Base-by-base conservation (phyloP, 2,329 filamentous ascomycete species). In the Ophiostoma himal-ulmi region DNA sequence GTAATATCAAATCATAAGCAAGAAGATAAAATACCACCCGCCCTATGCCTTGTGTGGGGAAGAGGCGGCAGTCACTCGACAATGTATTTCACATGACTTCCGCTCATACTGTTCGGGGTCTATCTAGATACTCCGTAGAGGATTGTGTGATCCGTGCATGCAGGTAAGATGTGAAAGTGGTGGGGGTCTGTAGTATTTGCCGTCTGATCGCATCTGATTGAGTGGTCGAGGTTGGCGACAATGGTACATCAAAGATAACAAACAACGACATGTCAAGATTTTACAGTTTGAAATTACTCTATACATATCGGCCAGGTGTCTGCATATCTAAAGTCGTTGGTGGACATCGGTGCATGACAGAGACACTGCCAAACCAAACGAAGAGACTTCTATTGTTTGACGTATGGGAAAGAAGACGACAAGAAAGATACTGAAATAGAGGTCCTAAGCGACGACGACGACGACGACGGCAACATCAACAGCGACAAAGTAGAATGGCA, bases 11-110 rank as follows among this genome's bases (percentile, higher is more conserved):
- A 26, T 30, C 22, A 11, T 11, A 44, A 48, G 48, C 48, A 54
- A 54, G 22, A 14, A 14, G 17, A 48, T 20, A 13, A 10, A 26
- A 57, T 57, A 57, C 52, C 52, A 57, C 52, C 52, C 52, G 13
- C 52, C 52, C 20, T 44, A 26, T 57, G 52, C 52, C n/a, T 48
- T 26, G 52, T 57, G 54, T 64, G 68, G 57, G 39, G 57, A 69
- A 64, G 44, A 48, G 65, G 41, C 65, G 17, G 52, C 52, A 57
- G 52, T 57, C 52, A 11, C 52, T 57, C 22, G n/a, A 57, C 52
- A 57, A 22, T 20, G 44, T 8, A 57, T 57, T 57, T 22, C 52
- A 57, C 52, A 57, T 57, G 52, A 57, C 52, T 57, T 57, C 11
- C 52, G 26, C 52, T 22, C 52, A 57, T 20, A 48, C 44, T 48